A percentile compares a stretch with the other conserved stretches of the same genome.
phyloP scores from a whole-genome alignment of 2,329 filamentous ascomycete species.

The Thelonectria rubi region DNA sequence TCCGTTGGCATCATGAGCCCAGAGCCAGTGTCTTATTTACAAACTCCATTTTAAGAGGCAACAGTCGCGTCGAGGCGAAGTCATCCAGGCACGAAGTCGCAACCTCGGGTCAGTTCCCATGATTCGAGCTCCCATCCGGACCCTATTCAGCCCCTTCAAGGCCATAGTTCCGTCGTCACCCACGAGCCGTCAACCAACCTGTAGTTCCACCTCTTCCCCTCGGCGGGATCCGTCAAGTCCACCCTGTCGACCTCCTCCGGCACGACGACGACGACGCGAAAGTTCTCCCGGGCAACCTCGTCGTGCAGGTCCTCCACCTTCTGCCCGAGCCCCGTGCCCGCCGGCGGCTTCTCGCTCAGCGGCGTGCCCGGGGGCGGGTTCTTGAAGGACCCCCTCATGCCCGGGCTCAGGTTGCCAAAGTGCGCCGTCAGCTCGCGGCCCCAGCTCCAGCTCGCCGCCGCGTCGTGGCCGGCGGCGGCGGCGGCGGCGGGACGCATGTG shows the following conservation, averaged over 20 bases:
- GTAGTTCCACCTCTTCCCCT: constrained; percentile 73
- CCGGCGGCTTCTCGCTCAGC: constrained; percentile 58
- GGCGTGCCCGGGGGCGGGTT: constrained; percentile 74
- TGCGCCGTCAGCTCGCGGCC: constrained; percentile 80
- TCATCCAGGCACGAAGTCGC: too few species aligned
- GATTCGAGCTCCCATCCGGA: too few species aligned
- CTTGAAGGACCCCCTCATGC: constrained; percentile 80
- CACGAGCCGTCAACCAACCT: constrained; percentile 66
- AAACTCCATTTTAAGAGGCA: too few species aligned
- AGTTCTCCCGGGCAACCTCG: constrained; percentile 74
- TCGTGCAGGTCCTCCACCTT: constrained; percentile 78
- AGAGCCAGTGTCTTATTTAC: too few species aligned
- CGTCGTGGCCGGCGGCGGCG: too few species aligned
- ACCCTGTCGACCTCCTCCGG: constrained; percentile 80
- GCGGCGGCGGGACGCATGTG: constrained; percentile 68
- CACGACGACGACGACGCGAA: constrained; percentile 83
- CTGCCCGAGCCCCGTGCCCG: constrained; percentile 61
- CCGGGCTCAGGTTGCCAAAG: constrained; percentile 87
- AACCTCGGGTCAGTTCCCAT: too few species aligned
- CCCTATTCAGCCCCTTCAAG: too few species aligned
- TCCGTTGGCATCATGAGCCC: too few species aligned
- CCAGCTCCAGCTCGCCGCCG: constrained; percentile 75
- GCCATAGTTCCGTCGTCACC: constrained; percentile 77
- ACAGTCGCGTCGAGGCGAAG: too few species aligned
- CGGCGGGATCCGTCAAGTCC: constrained; percentile 74